A percentile compares a stretch with the other conserved stretches of the same genome.
Evolutionary conservation across 2,329 filamentous ascomycete genomes (phyloP).

Genomic region (Rhinocladiella similis): DNA sequence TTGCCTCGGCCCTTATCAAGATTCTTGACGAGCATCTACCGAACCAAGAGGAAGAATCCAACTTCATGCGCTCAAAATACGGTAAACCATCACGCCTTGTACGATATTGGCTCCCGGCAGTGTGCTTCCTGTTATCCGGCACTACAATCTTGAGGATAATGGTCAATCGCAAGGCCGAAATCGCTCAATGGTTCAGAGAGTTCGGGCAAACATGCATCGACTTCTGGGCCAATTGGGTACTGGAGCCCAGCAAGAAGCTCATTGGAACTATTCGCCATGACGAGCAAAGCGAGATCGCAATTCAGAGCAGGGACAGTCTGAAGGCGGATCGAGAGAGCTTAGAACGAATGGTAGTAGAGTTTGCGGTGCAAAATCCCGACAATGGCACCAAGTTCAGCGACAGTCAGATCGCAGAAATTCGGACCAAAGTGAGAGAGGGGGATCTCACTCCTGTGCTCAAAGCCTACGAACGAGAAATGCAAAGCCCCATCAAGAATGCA

Average conservation of each 20-base stretch:
- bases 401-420: constrained; percentile 70
- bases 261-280: constrained; percentile 93
- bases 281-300: constrained; percentile 86
- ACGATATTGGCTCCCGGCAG: constrained; percentile 84
- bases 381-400: constrained; percentile 60
- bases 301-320: constrained; percentile 92
- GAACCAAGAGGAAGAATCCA: constrained; percentile 61
- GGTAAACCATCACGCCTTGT: constrained; percentile 74
- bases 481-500: constrained; percentile 77
- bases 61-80: constrained; percentile 59
- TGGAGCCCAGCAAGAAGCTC: constrained; percentile 79
- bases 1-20: constrained; percentile 42
- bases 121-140: constrained; percentile 72
- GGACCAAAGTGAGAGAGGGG: constrained; percentile 79
- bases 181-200: constrained; percentile 76
- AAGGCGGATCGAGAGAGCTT: constrained; percentile 87
- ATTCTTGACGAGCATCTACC: constrained; percentile 71
- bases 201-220: constrained; percentile 77
- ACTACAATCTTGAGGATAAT: constrained; percentile 82
- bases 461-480: constrained; percentile 87
- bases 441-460: constrained; percentile 89
- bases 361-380: constrained; percentile 77
- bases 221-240: constrained; percentile 96
- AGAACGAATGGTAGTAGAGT: constrained; percentile 97
- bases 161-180: constrained; percentile 71